These are phyloP conservation scores for Pelagophyceae sp. DNA, from an alignment of 352 stramenopile genomes.

Conservation along the genomic window DNA sequence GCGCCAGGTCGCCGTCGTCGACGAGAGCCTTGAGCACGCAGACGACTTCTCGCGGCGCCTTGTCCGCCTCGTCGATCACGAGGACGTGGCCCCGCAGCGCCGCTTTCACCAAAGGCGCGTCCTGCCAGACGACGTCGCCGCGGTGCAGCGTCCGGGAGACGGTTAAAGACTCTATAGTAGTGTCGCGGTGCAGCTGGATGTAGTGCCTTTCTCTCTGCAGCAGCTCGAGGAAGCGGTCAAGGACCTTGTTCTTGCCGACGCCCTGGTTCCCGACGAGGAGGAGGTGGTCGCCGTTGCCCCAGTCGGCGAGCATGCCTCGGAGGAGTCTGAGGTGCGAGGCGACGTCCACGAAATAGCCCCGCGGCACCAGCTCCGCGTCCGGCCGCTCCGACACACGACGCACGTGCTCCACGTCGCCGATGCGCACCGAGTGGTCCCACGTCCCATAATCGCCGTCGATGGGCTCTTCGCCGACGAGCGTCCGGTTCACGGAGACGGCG, in stretches of 20 bases:
- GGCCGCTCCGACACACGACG: too few species aligned
- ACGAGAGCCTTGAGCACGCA: constrained; percentile 85
- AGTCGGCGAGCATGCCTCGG: constrained; percentile 57
- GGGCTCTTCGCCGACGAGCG: too few species aligned
- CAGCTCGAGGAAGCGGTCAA: constrained; percentile 73
- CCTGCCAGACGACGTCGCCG: constrained; percentile 76
- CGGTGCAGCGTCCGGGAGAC: constrained; percentile 69
- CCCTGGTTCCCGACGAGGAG: constrained; percentile 88
- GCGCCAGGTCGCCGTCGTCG: constrained; percentile 85
- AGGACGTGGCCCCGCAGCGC: constrained; percentile 74
- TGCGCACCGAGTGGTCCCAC: too few species aligned
- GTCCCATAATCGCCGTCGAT: too few species aligned
- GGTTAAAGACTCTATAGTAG: constrained; percentile 83
- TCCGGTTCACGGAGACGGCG: too few species aligned
- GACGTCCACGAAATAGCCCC: constrained; percentile 76
- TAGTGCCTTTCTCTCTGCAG: constrained; percentile 86
- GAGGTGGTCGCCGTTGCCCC: constrained; percentile 70
- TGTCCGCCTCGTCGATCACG: constrained; percentile 90
- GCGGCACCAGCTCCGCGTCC: constrained; percentile 53
- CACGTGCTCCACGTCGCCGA: too few species aligned
- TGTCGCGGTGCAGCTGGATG: constrained; percentile 91
- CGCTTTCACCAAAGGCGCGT: constrained; percentile 82
- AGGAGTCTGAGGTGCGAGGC: constrained; percentile 70
- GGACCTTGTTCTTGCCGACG: constrained; percentile 88
- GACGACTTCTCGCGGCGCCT: constrained; percentile 87